phyloP scores from a whole-genome alignment of 257 asterid genomes.

The Solanum etuberosum region DNA sequence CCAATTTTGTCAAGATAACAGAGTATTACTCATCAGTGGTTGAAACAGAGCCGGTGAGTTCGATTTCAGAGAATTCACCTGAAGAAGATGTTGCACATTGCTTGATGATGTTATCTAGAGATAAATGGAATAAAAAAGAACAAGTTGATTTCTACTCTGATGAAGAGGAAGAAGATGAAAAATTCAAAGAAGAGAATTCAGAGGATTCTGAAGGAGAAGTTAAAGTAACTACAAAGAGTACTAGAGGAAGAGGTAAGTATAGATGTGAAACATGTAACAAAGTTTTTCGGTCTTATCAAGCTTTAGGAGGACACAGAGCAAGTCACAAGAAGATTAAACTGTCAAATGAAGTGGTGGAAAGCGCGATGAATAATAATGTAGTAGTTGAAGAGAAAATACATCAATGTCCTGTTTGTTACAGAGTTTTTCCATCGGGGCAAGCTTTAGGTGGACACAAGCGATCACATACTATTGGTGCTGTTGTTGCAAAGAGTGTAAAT shows the following conservation, averaged over 20 bases:
- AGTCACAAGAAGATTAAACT: constrained; percentile 62
- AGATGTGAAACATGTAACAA: constrained; percentile 71
- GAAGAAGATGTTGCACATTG: constrained; percentile 80
- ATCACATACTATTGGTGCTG: constrained; percentile 43
- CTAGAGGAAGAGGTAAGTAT: constrained; percentile 35
- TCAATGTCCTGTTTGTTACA: constrained; percentile 64
- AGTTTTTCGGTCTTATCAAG: constrained; percentile 70
- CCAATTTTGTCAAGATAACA: constrained; percentile 5
- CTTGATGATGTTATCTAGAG: constrained; percentile 72
- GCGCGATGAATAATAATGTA: background rate
- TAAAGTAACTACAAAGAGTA: constrained; percentile 8
- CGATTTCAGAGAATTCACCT: constrained; percentile 52
- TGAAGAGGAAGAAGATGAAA: background rate
- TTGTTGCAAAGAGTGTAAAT: background rate
- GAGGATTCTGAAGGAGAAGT: background rate
- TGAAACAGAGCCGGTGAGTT: constrained; percentile 43
- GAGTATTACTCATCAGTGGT: constrained; percentile 14
- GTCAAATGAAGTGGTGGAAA: background rate
- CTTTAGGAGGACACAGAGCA: constrained; percentile 90
- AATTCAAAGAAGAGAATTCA: background rate
- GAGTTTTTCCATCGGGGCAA: constrained; percentile 76
- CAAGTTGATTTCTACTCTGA: background rate
- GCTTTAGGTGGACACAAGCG: constrained; percentile 95
- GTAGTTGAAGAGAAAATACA: constrained; percentile 38
- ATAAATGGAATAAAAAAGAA: constrained; percentile 32